A percentile compares a stretch with the other conserved stretches of the same genome.
phyloP scores from a whole-genome alignment of 805 yeast genomes.

The Lipomyces oligophaga region DNA sequence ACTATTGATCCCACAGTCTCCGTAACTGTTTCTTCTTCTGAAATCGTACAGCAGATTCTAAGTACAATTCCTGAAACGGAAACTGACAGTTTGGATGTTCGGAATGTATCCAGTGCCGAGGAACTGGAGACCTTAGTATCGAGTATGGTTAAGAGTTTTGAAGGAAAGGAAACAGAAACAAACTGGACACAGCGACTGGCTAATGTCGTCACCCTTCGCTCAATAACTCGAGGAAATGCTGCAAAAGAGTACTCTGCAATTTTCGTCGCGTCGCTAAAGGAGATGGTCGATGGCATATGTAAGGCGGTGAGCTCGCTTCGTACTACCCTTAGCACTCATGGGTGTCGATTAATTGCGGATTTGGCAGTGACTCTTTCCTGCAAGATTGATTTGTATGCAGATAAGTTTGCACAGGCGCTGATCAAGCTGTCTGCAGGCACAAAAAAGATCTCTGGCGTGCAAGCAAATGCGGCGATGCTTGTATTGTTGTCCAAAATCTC shows the following conservation, averaged over 20 bases:
- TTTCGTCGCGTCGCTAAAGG: constrained; percentile 40
- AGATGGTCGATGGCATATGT: constrained; percentile 55
- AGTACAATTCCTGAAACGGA: constrained; percentile 36
- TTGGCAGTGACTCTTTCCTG: constrained; percentile 32
- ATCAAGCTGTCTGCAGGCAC: constrained; percentile 56
- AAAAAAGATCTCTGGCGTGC: constrained; percentile 59
- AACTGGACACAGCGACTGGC: constrained; percentile 80
- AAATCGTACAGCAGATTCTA: constrained; percentile 26
- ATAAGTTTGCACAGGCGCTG: constrained; percentile 47
- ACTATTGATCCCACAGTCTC: too few species aligned
- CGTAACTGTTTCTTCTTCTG: too few species aligned
- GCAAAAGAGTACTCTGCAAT: constrained; percentile 38
- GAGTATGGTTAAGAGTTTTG: constrained; percentile 44
- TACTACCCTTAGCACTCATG: constrained; percentile 74
- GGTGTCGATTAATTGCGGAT: constrained; percentile 76
- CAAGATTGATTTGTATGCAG: constrained; percentile 42
- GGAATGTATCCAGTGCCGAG: constrained; percentile 35
- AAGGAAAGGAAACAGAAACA: constrained; percentile 75
- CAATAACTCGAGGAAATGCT: constrained; percentile 57
- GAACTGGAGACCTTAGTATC: constrained; percentile 36
- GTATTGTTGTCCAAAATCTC: constrained; percentile 45
- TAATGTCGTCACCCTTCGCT: constrained; percentile 53
- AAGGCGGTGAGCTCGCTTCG: constrained; percentile 71
- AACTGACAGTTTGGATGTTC: constrained; percentile 42
- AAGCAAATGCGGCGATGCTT: constrained; percentile 51